Base-by-base conservation (phyloP, 345 rosid species). In the Camelina hispida region DNA sequence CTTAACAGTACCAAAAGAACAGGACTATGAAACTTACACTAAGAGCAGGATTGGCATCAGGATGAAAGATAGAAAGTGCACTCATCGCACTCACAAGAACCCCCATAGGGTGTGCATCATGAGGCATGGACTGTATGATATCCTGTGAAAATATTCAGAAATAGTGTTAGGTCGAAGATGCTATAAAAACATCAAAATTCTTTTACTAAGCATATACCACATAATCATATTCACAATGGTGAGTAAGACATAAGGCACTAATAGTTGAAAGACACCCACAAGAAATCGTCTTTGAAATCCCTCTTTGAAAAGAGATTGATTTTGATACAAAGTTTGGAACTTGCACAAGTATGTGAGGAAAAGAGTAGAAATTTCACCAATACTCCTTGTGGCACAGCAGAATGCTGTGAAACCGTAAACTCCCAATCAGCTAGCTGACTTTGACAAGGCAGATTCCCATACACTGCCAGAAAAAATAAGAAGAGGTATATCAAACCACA, bases 91-190 rank as follows among this genome's bases (percentile, higher is more conserved):
- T 93, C 79, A 88, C 90, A 13, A 93, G 92, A 34, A 91, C 93
- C 51, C 98, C 97, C 98, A 93, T 93, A 17, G 98, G 98, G 68
- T 93, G 98, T 43, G 98, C 96, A 78, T 93, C 98, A 80, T 89
- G 98, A 78, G 98, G 98, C 98, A 93, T 93, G 25, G 90, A 71
- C 43, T 91, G 95, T 47, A 93, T 89, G 57, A 93, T 87, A 82
- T 93, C 93, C 98, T 93, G 72, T 66, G 68, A 73, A 76, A 58
- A 16, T 40, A 74, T 62, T 75, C 52, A 57, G 14, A 32, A 44
- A 51, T 61, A 6, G 9, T 22, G 25, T 55, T 23, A 34, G 59
- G 15, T 62, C 57, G 20, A 72, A 68, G 48, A 50, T 42, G 28
- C 11, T 53, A 67, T n/a, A 4, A 66, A 17, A 50, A 4, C 1